Base-by-base conservation (phyloP, 345 rosid species). In the Eucalyptus fibrosa region DNA sequence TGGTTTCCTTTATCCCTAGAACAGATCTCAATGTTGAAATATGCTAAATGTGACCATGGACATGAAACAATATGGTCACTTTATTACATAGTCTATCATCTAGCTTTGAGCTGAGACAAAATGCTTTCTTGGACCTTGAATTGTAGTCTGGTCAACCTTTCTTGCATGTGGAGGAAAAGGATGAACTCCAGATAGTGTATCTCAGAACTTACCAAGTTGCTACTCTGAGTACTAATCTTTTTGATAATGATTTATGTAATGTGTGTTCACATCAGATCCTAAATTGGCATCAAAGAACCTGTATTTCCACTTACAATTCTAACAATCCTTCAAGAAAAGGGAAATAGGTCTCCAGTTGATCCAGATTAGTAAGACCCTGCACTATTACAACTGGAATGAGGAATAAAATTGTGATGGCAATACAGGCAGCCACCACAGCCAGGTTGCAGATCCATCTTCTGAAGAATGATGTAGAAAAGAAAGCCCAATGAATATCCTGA, bases 301-400 rank as follows among this genome's bases (percentile, higher is more conserved):
- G 83, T 77, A 77, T 56, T 37, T 85, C 88, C 90, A 94, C 99
- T 95, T 91, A 97, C 98, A 95, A 90, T 56, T 92, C 92, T 86
- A 97, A 92, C 80, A 97, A 72, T 88, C 93, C 90, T 92, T 94
- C 94, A 50, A 96, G 94, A 89, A 96, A 97, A 88, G 99, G 99
- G 89, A 97, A 93, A 95, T 95, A 96, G 45, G 90, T 93, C 93
- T 96, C 97, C 90, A 97, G 89, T 93, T 95, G 99, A 49, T 94
- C 91, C 89, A 97, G 94, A 93, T 97, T 94, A 88, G 99, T 94
- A 89, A 97, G 98, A 91, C 99, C 97, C 94, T 97, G 99, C 88
- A 96, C 99, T 86, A 96, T 45, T 80, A 93, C 93, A 90, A 97
- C 99, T 42, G 99, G 99, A 87, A 94, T 45, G 93, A 97, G 87